phyloP scores from a whole-genome alignment of 2,329 filamentous ascomycete genomes.

The Ophiostoma angusticollis region DNA sequence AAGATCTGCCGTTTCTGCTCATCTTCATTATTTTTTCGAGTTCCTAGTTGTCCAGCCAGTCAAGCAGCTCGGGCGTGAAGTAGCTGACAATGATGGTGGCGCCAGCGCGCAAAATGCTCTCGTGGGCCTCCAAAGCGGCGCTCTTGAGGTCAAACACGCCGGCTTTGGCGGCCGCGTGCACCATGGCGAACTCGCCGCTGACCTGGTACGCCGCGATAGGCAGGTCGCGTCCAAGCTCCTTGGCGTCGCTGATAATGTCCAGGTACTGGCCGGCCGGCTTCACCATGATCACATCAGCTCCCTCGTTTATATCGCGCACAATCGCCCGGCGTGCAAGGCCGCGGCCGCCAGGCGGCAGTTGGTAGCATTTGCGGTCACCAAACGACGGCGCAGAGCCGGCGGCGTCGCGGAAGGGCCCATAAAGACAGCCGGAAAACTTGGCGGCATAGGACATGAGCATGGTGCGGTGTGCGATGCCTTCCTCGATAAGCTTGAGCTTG shows the following conservation, averaged over 20 bases:
- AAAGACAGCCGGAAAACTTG: conserved; percentile 93
- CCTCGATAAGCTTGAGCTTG: conserved; percentile 93
- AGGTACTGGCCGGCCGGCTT: conserved; percentile 94
- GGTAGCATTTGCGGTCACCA: conserved; percentile 92
- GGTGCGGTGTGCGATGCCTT: conserved; percentile 80
- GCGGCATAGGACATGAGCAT: conserved; percentile 96
- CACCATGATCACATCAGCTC: conserved; percentile 97
- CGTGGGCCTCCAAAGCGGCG: conserved; percentile 90
- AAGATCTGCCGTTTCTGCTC: too few relatives aligned
- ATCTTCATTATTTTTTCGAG: too few relatives aligned
- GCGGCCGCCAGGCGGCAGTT: conserved; percentile 82
- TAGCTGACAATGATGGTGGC: conserved; percentile 91
- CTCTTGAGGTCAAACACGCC: conserved; percentile 90
- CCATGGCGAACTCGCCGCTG: conserved; percentile 95
- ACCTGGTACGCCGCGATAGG: conserved; percentile 95
- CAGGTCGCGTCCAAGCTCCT: conserved; percentile 82
- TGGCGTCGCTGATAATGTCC: conserved; percentile 95
- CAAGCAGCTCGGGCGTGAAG: conserved; percentile 71
- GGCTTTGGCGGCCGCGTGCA: conserved; percentile 87
- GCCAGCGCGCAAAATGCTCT: conserved; percentile 84
- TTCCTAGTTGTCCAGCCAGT: conserved; percentile 36
- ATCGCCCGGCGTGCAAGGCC: conserved; percentile 88
- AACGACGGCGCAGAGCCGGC: conserved; percentile 85
- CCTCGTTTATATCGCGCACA: conserved; percentile 76
- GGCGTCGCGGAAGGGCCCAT: conserved; percentile 94